Conservation (phyloP, 495 filamentous ascomycete species). For the Ramalina peruviana region DNA sequence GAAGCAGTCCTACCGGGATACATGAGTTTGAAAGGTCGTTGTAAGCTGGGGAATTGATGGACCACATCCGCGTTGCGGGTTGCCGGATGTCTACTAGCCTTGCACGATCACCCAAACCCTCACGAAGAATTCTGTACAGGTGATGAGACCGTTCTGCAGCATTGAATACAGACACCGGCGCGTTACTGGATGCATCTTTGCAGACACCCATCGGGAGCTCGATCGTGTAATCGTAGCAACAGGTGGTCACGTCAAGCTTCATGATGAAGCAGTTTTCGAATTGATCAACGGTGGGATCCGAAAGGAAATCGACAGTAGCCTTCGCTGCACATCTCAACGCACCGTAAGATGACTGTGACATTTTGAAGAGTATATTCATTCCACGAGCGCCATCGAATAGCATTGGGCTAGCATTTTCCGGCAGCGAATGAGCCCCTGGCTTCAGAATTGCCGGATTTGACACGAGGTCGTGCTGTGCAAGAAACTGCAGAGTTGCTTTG, state of each 20-base stretch:
- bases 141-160: not conserved
- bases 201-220: not conserved
- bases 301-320: constrained; percentile 55
- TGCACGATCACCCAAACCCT: constrained; percentile 62
- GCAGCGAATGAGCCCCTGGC: constrained; percentile 16
- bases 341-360: constrained; percentile 72
- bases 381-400: constrained; percentile 52
- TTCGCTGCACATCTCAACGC: constrained; percentile 57
- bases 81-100: constrained; percentile 45
- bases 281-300: constrained; percentile 58
- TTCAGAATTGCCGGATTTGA: constrained; percentile 43
- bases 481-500: constrained; percentile 75
- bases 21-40: constrained; percentile 5
- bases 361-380: constrained; percentile 81
- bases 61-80: constrained; percentile 26
- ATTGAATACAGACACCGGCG: not conserved
- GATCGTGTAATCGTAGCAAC: constrained; percentile 55
- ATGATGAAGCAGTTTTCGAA: constrained; percentile 74
- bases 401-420: constrained; percentile 27
- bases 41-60: constrained; percentile 17
- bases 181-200: not conserved
- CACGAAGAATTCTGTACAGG: constrained; percentile 46
- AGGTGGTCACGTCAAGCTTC: constrained; percentile 48
- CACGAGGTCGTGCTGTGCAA: constrained; percentile 54
- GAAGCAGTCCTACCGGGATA: constrained; percentile 51